These are phyloP conservation scores for Rhizoctonia solani DNA, from an alignment of 1,284 basidiomycete genomes.

Conservation along the genomic window DNA sequence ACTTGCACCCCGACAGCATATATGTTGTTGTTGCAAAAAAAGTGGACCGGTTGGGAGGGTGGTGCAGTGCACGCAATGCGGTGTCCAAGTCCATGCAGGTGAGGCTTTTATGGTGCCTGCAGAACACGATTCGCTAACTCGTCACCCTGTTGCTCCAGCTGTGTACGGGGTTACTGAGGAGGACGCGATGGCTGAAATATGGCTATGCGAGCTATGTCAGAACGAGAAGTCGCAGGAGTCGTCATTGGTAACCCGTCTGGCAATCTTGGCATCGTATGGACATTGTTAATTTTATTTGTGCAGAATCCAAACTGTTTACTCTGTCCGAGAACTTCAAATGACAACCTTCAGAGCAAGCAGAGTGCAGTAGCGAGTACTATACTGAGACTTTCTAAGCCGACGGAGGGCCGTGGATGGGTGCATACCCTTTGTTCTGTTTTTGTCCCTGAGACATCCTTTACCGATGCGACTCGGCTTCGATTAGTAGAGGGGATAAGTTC, in stretches of 20 bases:
- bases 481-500: conserved; percentile 86
- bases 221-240: conserved; percentile 79
- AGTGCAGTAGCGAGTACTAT: conserved; percentile 60
- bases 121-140: conserved; percentile 29
- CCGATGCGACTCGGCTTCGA: conserved; percentile 70
- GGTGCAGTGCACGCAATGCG: conserved; percentile 77
- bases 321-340: conserved; percentile 58
- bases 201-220: conserved; percentile 84
- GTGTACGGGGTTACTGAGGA: conserved; percentile 71
- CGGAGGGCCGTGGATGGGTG: conserved; percentile 91
- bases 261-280: conserved; percentile 29
- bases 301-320: conserved; percentile 75
- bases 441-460: conserved; percentile 80
- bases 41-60: conserved; percentile 75
- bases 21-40: conserved; percentile 76
- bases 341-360: conserved; percentile 55
- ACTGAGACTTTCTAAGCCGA: conserved; percentile 87
- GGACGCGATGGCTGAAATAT: conserved; percentile 63
- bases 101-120: conserved; percentile 38
- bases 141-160: conserved; percentile 50
- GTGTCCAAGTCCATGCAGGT: conserved; percentile 77
- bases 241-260: conserved; percentile 60
- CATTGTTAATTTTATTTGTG: conserved; percentile 22
- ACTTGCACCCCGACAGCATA: conserved; percentile 55
- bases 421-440: conserved; percentile 91